phyloP scores from a whole-genome alignment of 805 yeast species.

The Candida ascalaphidarum region DNA sequence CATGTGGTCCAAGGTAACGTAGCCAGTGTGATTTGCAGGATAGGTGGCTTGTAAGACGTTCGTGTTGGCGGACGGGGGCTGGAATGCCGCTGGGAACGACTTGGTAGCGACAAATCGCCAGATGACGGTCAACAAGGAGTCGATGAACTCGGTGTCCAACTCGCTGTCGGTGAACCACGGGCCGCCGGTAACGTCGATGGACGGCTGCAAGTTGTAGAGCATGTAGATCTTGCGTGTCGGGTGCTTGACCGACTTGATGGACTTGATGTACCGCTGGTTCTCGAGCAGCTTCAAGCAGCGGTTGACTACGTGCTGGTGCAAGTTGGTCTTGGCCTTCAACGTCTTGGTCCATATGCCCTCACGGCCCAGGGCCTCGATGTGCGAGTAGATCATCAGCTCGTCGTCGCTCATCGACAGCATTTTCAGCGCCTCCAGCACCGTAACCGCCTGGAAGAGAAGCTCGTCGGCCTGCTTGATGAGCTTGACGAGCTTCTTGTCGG shows the following conservation, averaged over 20 bases:
- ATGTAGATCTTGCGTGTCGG: slow-evolving; percentile 95
- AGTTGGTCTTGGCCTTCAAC: slow-evolving; percentile 75
- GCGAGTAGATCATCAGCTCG: slow-evolving; percentile 84
- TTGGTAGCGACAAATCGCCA: slow-evolving; percentile 80
- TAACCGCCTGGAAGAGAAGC: slow-evolving; percentile 68
- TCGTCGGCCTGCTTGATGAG: slow-evolving; percentile 60
- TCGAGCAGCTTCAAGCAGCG: slow-evolving; percentile 78
- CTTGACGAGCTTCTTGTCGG: slow-evolving; percentile 56
- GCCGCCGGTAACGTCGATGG: slow-evolving; percentile 95
- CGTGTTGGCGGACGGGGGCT: slow-evolving; percentile 22
- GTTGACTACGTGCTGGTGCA: slow-evolving; percentile 85
- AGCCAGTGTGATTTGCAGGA: slow-evolving; percentile 51
- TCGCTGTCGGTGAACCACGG: slow-evolving; percentile 99
- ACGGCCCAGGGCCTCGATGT: slow-evolving; percentile 86
- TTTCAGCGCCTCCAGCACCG: slow-evolving; percentile 65
- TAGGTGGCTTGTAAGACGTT: slow-evolving; percentile 40
- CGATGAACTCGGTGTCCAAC: slow-evolving; percentile 88
- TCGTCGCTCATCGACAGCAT: slow-evolving; percentile 74
- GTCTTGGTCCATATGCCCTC: slow-evolving; percentile 97
- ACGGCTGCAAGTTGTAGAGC: slow-evolving; percentile 89
- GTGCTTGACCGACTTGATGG: slow-evolving; percentile 81
- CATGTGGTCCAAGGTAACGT: slow-evolving; percentile 67
- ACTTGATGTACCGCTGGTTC: slow-evolving; percentile 73
- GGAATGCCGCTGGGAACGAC: slow-evolving; percentile 70
- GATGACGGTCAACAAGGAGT: slow-evolving; percentile 69